A percentile compares a stretch with the other conserved stretches of the same genome.
phyloP scores from a whole-genome alignment of 345 rosid genomes.

The Lepidium sativum region DNA sequence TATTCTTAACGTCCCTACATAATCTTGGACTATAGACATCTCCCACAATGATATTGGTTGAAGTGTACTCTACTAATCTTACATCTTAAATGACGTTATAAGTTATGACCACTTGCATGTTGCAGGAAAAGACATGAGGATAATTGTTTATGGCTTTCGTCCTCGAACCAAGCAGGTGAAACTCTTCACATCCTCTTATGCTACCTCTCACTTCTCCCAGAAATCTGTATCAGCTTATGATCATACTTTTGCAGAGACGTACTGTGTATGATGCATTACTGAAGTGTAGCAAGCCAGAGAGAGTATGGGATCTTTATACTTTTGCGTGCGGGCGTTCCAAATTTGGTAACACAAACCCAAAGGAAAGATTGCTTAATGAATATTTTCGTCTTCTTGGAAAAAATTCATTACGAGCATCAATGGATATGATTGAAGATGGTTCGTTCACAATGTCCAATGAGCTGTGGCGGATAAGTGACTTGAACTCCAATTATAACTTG shows the following conservation, averaged over 20 bases:
- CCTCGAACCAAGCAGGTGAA: slow-evolving; percentile 82
- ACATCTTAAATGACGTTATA: no score
- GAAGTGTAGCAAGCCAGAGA: slow-evolving; percentile 52
- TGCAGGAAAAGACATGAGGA: slow-evolving; percentile 96
- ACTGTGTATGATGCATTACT: slow-evolving; percentile 50
- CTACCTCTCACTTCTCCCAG: neutral
- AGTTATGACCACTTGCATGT: no score
- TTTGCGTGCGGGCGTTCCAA: slow-evolving; percentile 74
- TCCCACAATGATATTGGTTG: slow-evolving; percentile 1
- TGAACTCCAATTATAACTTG: slow-evolving; percentile 58
- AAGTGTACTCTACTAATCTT: no score
- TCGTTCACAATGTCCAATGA: slow-evolving; percentile 69
- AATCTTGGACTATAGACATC: neutral
- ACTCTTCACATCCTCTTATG: neutral
- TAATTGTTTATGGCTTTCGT: slow-evolving; percentile 85
- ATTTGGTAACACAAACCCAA: slow-evolving; percentile 58
- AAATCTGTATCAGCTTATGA: neutral
- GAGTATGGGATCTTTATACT: slow-evolving; percentile 80
- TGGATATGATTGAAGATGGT: slow-evolving; percentile 54
- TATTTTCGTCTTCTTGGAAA: slow-evolving; percentile 86
- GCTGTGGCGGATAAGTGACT: slow-evolving; percentile 75
- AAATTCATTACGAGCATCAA: slow-evolving; percentile 49
- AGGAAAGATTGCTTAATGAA: slow-evolving; percentile 81
- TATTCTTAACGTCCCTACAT: no score
- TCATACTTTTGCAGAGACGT: slow-evolving; percentile 55